Conservation (phyloP, 257 asterid genomes). For the Salvia miltiorrhiza region DNA sequence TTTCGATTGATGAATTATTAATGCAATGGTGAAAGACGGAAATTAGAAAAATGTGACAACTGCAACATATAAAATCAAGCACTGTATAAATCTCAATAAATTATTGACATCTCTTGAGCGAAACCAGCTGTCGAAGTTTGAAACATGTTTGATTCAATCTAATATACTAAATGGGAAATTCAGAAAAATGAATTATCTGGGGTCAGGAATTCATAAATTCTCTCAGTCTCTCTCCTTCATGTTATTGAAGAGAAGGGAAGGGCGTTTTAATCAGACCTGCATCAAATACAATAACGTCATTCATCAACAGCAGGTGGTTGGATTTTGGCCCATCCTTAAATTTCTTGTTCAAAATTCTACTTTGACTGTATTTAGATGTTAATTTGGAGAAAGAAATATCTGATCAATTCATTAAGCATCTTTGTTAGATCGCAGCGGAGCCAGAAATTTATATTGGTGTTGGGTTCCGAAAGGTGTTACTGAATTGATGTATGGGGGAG, state of each 20-base stretch:
- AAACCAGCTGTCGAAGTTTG: slow-evolving; percentile 19
- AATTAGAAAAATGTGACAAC: neutral
- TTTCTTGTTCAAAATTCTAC: slow-evolving; percentile 5
- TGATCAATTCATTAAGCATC: no score
- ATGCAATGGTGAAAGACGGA: neutral
- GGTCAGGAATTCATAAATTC: slow-evolving; percentile 22
- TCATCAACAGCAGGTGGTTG: slow-evolving; percentile 12
- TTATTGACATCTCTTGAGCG: slow-evolving; percentile 8
- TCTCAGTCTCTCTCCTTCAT: neutral
- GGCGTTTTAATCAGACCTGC: neutral
- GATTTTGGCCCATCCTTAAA: slow-evolving; percentile 6
- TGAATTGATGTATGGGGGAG: no score
- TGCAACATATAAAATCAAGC: neutral
- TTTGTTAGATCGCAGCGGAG: no score
- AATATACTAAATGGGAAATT: neutral
- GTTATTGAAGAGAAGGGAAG: neutral
- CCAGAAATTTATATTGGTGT: no score
- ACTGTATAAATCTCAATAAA: neutral
- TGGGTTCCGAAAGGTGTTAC: no score
- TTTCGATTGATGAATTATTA: neutral
- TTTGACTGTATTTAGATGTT: neutral
- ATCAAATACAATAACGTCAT: neutral
- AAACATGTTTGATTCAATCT: neutral
- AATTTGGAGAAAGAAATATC: neutral
- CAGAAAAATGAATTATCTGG: neutral